phyloP scores from a whole-genome alignment of 495 filamentous ascomycete genomes.

The Amniculicola lignicola region DNA sequence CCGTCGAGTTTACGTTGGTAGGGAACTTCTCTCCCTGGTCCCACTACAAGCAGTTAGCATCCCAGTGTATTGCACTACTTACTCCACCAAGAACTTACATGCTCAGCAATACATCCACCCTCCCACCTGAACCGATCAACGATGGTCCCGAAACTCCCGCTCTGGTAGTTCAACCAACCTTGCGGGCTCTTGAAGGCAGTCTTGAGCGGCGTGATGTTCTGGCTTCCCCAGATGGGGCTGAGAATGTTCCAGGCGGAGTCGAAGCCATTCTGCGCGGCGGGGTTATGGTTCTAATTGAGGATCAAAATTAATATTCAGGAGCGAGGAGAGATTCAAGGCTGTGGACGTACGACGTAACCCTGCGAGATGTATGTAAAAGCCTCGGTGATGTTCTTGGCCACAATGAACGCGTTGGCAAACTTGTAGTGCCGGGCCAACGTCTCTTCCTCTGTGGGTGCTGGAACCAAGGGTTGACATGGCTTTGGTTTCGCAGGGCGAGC shows the following conservation, averaged over 20 bases:
- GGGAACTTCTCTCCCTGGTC: slow-evolving; percentile 39
- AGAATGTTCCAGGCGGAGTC: slow-evolving; percentile 43
- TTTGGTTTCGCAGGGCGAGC: slow-evolving; percentile 11
- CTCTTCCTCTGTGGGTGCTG: slow-evolving; percentile 29
- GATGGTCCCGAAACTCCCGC: slow-evolving; percentile 32
- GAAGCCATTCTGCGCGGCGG: slow-evolving; percentile 40
- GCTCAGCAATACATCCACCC: slow-evolving; percentile 44
- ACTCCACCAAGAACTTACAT: slow-evolving; percentile 35
- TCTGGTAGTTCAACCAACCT: slow-evolving; percentile 44
- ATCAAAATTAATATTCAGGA: neutral
- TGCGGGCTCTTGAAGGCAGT: slow-evolving; percentile 37
- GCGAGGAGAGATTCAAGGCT: neutral
- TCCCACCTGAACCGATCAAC: slow-evolving; percentile 46
- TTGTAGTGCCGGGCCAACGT: slow-evolving; percentile 34
- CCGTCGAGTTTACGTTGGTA: no score
- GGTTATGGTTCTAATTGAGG: slow-evolving; percentile 43
- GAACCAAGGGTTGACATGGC: slow-evolving; percentile 14
- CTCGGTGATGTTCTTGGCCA: slow-evolving; percentile 40
- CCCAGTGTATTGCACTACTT: neutral
- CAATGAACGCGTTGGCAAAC: slow-evolving; percentile 42
- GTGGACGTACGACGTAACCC: slow-evolving; percentile 40
- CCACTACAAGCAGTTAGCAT: slow-evolving; percentile 23
- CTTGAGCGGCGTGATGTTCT: slow-evolving; percentile 33
- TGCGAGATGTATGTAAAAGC: slow-evolving; percentile 42
- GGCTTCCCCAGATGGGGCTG: slow-evolving; percentile 36